Evolutionary conservation across 1,139 yeast genomes (phyloP).

Genomic region (Suhomyces panamericanus): DNA sequence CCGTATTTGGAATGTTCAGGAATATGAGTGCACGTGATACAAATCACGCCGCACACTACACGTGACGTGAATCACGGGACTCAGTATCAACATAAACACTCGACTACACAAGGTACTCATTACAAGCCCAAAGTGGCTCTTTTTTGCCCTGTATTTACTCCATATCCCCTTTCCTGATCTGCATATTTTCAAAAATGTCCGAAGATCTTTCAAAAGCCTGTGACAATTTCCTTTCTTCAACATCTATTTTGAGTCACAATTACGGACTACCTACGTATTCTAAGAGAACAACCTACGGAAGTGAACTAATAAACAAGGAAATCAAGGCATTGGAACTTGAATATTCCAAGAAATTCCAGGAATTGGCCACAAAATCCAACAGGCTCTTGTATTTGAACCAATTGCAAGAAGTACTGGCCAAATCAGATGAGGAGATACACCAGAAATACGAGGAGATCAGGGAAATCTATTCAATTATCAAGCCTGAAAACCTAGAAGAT

Average conservation of each 20-base stretch:
- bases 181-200: constrained; percentile 1
- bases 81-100: neutral
- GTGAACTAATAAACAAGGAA: constrained; percentile 1
- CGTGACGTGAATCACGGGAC: neutral
- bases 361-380: constrained; percentile 28
- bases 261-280: constrained; percentile 28
- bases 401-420: constrained; percentile 20
- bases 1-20: too few relatives aligned
- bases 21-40: too few relatives aligned
- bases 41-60: neutral
- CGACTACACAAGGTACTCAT: neutral
- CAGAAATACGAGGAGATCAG: constrained; percentile 13
- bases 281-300: neutral
- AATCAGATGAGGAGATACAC: constrained; percentile 17
- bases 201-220: constrained; percentile 22
- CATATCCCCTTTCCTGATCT: too few relatives aligned
- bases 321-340: constrained; percentile 21
- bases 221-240: constrained; percentile 22
- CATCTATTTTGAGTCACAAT: constrained; percentile 27
- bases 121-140: too few relatives aligned
- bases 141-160: too few relatives aligned
- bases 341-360: constrained; percentile 24
- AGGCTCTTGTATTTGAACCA: constrained; percentile 32
- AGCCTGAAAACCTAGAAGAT: constrained; percentile 22
- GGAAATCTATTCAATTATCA: constrained; percentile 17